These are phyloP conservation scores for Polytrichum commune DNA, from an alignment of 225 moss, liverwort and hornwort genomes.

Conservation along the genomic window DNA sequence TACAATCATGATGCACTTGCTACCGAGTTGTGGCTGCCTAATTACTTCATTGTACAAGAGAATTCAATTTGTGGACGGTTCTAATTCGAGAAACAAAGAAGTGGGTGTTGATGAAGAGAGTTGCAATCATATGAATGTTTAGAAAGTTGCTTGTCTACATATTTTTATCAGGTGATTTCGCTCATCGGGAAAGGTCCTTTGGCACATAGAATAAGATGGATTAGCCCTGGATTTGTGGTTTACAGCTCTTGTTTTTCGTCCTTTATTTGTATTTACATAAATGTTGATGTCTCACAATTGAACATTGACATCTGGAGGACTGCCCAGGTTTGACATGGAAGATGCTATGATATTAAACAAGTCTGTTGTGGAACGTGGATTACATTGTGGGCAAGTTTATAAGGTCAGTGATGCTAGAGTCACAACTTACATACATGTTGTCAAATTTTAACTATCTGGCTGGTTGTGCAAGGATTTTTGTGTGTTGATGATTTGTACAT, in stretches of 20 bases:
- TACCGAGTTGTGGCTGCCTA: too few relatives aligned
- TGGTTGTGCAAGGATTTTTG: too few relatives aligned
- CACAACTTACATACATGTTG: neutral
- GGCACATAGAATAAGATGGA: neutral
- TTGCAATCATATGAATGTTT: neutral
- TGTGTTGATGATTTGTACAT: too few relatives aligned
- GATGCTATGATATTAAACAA: conserved; percentile 99
- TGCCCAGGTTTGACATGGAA: conserved; percentile 93
- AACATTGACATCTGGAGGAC: neutral
- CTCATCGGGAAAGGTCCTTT: conserved; percentile 1
- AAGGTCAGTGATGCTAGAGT: conserved; percentile 49
- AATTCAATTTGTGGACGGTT: too few relatives aligned
- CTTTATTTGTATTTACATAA: too few relatives aligned
- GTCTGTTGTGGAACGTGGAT: conserved; percentile 91
- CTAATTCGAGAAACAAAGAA: too few relatives aligned
- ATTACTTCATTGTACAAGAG: too few relatives aligned
- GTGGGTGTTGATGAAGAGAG: conserved; percentile 8
- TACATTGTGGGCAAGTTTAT: conserved; percentile 94
- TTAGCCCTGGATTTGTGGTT: too few relatives aligned
- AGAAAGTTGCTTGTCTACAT: neutral
- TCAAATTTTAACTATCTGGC: neutral
- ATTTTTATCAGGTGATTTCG: conserved; percentile 6
- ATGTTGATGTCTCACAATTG: too few relatives aligned
- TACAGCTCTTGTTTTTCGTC: too few relatives aligned
- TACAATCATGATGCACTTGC: too few relatives aligned